Conservation (phyloP, 2,329 filamentous ascomycete genomes). For the Trichophaea hybrida region DNA sequence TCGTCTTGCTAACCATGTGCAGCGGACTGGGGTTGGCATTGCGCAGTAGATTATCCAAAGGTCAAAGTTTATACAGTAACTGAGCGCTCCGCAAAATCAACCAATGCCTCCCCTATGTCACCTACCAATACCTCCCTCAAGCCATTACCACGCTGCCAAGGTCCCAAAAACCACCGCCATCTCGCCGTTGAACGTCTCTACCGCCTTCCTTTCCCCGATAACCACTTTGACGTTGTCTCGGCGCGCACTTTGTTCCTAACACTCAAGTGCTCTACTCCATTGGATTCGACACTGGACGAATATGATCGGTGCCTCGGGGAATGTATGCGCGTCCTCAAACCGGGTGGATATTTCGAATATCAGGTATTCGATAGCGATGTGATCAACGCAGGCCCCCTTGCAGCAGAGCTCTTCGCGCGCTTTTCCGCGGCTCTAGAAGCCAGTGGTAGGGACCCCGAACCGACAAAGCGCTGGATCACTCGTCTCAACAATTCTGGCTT, state of each 20-base stretch:
- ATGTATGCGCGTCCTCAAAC: constrained; percentile 81
- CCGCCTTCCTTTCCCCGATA: constrained; percentile 68
- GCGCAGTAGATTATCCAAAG: constrained; percentile 70
- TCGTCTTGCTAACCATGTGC: constrained; percentile 14
- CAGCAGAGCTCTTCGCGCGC: constrained; percentile 72
- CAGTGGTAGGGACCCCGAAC: constrained; percentile 73
- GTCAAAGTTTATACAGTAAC: constrained; percentile 79
- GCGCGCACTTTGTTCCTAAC: constrained; percentile 74
- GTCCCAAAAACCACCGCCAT: constrained; percentile 75
- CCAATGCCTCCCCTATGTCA: constrained; percentile 28
- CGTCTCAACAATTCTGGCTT: constrained; percentile 66
- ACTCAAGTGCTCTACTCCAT: constrained; percentile 45
- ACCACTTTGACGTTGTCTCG: constrained; percentile 82
- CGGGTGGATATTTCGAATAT: constrained; percentile 85
- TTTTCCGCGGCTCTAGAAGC: constrained; percentile 83
- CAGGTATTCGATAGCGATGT: constrained; percentile 80
- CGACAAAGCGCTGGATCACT: constrained; percentile 65
- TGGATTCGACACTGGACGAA: constrained; percentile 47
- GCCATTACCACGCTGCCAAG: constrained; percentile 32
- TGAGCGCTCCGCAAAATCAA: constrained; percentile 34
- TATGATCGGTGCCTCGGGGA: constrained; percentile 75
- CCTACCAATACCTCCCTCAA: constrained; percentile 27
- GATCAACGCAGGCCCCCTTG: constrained; percentile 65
- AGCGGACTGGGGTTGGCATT: constrained; percentile 87
- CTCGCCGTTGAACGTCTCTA: constrained; percentile 64